Percentiles rank a stretch among this genome's conserved stretches.
Evolutionary conservation across 2,329 filamentous ascomycete genomes (phyloP).

Genomic region (Parastagonospora nodorum): DNA sequence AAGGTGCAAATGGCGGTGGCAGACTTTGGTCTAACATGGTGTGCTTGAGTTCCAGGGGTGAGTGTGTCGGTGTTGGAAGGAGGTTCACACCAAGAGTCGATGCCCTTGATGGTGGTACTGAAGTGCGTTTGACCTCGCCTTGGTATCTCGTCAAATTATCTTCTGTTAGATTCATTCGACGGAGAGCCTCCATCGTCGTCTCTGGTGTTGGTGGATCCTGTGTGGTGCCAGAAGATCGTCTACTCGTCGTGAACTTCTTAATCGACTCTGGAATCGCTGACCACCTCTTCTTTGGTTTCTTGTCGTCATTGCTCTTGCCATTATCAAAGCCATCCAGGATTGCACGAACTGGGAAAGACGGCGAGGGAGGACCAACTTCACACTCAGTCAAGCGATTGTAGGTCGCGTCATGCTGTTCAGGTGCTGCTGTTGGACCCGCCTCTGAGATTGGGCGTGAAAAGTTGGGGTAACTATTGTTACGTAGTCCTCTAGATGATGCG

Average conservation of each 20-base stretch:
- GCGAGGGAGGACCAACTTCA: slow-evolving; percentile 26
- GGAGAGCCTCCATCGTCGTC: slow-evolving; percentile 13
- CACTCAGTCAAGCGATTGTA: slow-evolving; percentile 21
- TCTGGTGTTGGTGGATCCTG: slow-evolving; percentile 16
- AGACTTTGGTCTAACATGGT: slow-evolving; percentile 16
- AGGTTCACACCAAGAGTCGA: slow-evolving; percentile 16
- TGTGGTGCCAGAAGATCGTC: slow-evolving; percentile 18
- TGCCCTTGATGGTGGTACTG: slow-evolving; percentile 1
- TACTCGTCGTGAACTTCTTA: slow-evolving; percentile 21
- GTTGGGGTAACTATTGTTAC: slow-evolving; percentile 31
- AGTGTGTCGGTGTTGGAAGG: slow-evolving; percentile 29
- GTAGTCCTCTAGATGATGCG: slow-evolving; percentile 33
- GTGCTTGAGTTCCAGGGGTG: slow-evolving; percentile 20
- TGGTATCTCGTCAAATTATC: slow-evolving; percentile 13
- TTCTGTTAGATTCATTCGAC: slow-evolving; percentile 18
- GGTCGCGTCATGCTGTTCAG: slow-evolving; percentile 25
- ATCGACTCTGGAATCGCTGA: slow-evolving; percentile 28
- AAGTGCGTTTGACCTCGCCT: background rate
- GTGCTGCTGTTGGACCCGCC: slow-evolving; percentile 19
- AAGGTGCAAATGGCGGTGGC: slow-evolving; percentile 29
- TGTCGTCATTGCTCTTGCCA: slow-evolving; percentile 22
- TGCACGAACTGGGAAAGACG: slow-evolving; percentile 14
- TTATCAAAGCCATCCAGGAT: slow-evolving; percentile 11
- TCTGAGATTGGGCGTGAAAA: slow-evolving; percentile 28
- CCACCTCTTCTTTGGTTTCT: slow-evolving; percentile 29